phyloP scores from a whole-genome alignment of 768 basidiomycete species.

The Dioszegia hungarica region DNA sequence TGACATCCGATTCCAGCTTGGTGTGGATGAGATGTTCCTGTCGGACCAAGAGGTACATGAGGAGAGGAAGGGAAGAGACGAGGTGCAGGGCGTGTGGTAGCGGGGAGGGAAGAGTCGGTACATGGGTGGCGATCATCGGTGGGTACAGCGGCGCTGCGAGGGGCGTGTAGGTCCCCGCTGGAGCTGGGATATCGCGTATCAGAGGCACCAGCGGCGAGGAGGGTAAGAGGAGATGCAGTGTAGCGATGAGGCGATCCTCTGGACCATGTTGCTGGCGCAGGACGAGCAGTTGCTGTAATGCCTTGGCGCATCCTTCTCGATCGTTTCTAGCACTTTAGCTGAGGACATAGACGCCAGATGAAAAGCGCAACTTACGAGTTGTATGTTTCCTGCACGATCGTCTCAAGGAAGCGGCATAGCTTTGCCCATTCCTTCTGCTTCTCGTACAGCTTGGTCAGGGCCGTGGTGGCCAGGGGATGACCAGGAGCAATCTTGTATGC shows the following conservation, averaged over 20 bases:
- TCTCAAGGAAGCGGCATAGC: constrained; percentile 50
- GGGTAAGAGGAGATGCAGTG: constrained; percentile 68
- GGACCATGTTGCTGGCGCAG: constrained; percentile 61
- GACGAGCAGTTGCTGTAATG: constrained; percentile 69
- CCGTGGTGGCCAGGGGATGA: constrained; percentile 62
- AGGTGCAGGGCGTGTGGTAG: constrained; percentile 55
- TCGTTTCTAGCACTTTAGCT: constrained; percentile 55
- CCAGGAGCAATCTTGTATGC: constrained; percentile 67
- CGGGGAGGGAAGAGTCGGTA: constrained; percentile 61
- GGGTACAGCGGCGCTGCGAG: constrained; percentile 36
- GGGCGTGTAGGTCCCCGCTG: constrained; percentile 34
- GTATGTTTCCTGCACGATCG: constrained; percentile 59
- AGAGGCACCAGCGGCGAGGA: constrained; percentile 62
- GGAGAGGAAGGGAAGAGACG: constrained; percentile 62
- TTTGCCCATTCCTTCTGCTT: constrained; percentile 27
- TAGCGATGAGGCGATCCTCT: constrained; percentile 64
- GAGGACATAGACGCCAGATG: not conserved
- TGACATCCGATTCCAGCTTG: constrained; percentile 56
- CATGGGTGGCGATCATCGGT: constrained; percentile 52
- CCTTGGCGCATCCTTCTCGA: constrained; percentile 70
- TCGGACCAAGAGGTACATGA: constrained; percentile 64
- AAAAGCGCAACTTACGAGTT: constrained; percentile 54
- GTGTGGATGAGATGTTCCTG: constrained; percentile 18
- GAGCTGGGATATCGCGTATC: constrained; percentile 68
- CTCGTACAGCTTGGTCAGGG: constrained; percentile 42